These are phyloP conservation scores for Fusarium miscanthi DNA, from an alignment of 2,329 filamentous ascomycete species.

Conservation along the genomic window DNA sequence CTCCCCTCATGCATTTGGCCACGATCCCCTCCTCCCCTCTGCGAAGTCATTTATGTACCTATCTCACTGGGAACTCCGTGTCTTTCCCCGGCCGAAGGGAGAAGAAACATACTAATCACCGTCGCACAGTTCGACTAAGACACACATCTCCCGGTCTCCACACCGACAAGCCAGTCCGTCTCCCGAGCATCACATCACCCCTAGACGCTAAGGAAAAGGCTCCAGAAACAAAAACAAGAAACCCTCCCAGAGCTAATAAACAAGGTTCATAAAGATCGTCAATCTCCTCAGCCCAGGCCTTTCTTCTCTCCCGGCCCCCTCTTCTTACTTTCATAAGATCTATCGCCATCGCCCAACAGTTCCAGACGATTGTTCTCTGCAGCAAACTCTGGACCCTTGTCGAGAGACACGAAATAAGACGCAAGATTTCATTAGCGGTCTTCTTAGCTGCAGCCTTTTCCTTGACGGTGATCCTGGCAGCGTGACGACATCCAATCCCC, in stretches of 20 bases:
- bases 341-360: background rate
- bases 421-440: slow-evolving; percentile 26
- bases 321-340: background rate
- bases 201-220: slow-evolving; percentile 31
- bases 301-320: slow-evolving; percentile 1
- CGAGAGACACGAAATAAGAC: slow-evolving; percentile 5
- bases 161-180: slow-evolving; percentile 25
- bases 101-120: slow-evolving; percentile 10
- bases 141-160: slow-evolving; percentile 24
- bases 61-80: background rate
- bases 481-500: slow-evolving; percentile 35
- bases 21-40: background rate
- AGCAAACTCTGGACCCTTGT: slow-evolving; percentile 1
- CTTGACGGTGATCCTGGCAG: slow-evolving; percentile 27
- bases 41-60: background rate
- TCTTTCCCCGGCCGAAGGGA: slow-evolving; percentile 12
- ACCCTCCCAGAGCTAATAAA: slow-evolving; percentile 14
- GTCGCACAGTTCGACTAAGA: slow-evolving; percentile 22
- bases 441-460: slow-evolving; percentile 25
- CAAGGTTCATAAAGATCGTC: slow-evolving; percentile 29
- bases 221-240: slow-evolving; percentile 38
- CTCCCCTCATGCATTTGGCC: slow-evolving; percentile 1
- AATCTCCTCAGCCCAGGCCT: slow-evolving; percentile 15
- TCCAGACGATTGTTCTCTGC: background rate
- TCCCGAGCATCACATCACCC: slow-evolving; percentile 34